Percentiles rank a stretch among this genome's conserved stretches.
phyloP scores from a whole-genome alignment of 2,329 filamentous ascomycete species.

The Cercospora janseana region DNA sequence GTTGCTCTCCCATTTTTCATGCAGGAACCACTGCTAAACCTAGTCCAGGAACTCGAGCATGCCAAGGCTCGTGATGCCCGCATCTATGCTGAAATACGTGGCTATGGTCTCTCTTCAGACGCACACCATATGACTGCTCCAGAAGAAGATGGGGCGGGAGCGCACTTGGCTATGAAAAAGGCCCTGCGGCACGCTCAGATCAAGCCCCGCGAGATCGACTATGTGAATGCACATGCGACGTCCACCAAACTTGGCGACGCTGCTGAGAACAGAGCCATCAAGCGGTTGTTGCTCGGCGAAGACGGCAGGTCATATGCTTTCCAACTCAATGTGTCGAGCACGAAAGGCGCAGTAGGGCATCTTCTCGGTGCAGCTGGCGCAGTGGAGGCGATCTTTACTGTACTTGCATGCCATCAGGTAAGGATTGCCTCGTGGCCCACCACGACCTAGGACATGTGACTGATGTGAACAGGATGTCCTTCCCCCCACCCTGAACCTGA shows the following conservation, averaged over 20 bases:
- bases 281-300: conserved; percentile 69
- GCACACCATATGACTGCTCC: conserved; percentile 93
- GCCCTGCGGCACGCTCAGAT: conserved; percentile 72
- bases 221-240: conserved; percentile 94
- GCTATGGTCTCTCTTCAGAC: conserved; percentile 88
- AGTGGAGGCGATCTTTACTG: conserved; percentile 81
- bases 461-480: conserved; percentile 61
- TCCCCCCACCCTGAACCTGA: conserved; percentile 83
- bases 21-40: conserved; percentile 14
- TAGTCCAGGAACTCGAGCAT: conserved; percentile 70
- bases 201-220: conserved; percentile 71
- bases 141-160: conserved; percentile 75
- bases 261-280: conserved; percentile 83
- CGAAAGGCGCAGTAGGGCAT: conserved; percentile 90
- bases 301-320: conserved; percentile 61
- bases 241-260: conserved; percentile 81
- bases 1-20: background rate
- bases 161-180: conserved; percentile 78
- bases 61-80: conserved; percentile 72
- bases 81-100: conserved; percentile 85
- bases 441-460: background rate
- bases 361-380: conserved; percentile 87
- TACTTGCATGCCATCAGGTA: conserved; percentile 77
- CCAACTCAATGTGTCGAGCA: conserved; percentile 82
- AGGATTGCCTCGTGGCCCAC: conserved; percentile 30